Conservation (phyloP, 2,329 filamentous ascomycete genomes). For the Apiospora arundinis region DNA sequence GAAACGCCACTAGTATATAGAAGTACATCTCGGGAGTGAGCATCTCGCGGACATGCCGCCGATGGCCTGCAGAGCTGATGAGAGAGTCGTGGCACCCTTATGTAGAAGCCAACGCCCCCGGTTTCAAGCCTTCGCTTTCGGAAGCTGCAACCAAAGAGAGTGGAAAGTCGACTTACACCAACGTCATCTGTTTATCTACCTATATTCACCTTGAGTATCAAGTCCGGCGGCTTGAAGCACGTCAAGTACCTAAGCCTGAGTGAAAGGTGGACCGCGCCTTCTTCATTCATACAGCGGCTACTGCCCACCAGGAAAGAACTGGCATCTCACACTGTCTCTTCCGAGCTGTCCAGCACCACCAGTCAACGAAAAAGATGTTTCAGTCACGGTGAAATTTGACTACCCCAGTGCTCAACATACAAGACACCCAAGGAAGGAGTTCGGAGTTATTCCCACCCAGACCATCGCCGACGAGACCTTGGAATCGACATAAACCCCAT, state of each 20-base stretch:
- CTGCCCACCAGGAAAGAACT: neutral
- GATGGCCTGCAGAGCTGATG: slow-evolving; percentile 10
- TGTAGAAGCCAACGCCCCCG: slow-evolving; percentile 13
- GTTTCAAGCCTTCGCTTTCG: neutral
- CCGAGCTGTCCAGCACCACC: neutral
- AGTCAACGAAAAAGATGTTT: neutral
- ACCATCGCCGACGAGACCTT: neutral
- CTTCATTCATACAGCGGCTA: neutral
- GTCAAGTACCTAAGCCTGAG: neutral
- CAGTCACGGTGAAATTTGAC: neutral
- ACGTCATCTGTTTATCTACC: slow-evolving; percentile 4
- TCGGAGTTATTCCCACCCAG: neutral
- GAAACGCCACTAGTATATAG: neutral
- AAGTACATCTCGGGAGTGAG: slow-evolving; percentile 10
- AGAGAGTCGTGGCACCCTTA: slow-evolving; percentile 8
- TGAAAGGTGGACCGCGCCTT: neutral
- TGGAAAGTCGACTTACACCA: neutral
- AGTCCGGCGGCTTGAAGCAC: neutral
- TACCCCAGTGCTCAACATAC: neutral
- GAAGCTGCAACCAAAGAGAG: neutral
- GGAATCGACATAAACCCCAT: neutral
- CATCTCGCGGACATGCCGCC: neutral
- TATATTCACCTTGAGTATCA: neutral
- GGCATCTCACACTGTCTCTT: neutral
- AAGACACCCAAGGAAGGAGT: neutral